Base-by-base conservation (phyloP, 768 basidiomycete genomes). In the Naematelia encephala region DNA sequence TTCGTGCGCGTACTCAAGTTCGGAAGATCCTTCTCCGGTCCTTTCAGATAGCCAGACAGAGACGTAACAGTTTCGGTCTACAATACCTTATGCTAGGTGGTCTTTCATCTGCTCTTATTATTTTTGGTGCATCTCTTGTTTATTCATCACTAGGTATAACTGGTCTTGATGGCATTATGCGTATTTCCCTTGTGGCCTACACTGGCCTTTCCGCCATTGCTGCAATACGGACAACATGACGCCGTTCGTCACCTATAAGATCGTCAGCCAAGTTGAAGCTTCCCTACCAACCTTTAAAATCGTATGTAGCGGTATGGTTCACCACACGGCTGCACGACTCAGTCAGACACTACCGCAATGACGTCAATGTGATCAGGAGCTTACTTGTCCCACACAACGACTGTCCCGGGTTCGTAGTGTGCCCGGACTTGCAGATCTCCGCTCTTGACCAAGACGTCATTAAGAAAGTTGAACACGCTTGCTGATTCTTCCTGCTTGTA, bases 331-430 rank as follows among this genome's bases (percentile, higher is more conserved):
- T 52, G 51, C 19, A 14, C 51, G 34, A 47, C 46, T 8, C 11
- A 21, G 21, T 5, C 19, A 21, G 46, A 21, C 11, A 43, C 12
- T 11, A 43, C 8, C 11, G 19, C n/a, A 19, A 10, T 47, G n/a
- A 47, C 5, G 8, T 11, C 8, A 26, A 47, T 11, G 46, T 21
- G 46, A 21, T 8, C 46, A 26, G 5, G 23, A 52, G n/a, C 57
- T 51, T 27, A 56, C 56, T 80, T 54, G 60, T 81, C 82, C 83
- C 84, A 85, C 50, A 84, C 80, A 13, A 83, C 82, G 21, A 84
- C 82, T 10, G 82, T 84, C 12, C 83, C 83, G 2, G 82, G 81
- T 62, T 79, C 72, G 63, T 84, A 84, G 1, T 67, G 77, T 2
- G 80, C 83, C 49, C 83, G 78, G 27, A 83, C 77, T 21, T 64